Conservation (phyloP, 2,329 filamentous ascomycete species). For the Monosporascus sp. region DNA sequence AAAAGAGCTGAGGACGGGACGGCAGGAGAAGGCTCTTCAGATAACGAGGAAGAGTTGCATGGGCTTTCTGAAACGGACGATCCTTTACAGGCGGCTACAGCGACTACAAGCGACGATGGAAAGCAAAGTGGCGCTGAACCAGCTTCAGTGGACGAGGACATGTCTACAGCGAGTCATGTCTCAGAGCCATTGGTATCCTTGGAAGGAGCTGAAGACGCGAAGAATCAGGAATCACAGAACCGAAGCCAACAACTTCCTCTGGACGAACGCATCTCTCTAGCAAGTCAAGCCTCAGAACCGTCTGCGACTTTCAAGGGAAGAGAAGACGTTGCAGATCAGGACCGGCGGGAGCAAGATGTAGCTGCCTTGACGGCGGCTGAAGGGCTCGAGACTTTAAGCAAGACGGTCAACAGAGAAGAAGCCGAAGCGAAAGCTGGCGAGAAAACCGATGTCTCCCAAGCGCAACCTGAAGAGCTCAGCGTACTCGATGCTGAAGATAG, state of each 20-base stretch:
- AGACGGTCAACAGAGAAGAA: constrained; percentile 2
- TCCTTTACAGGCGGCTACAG: background rate
- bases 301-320: constrained; percentile 1
- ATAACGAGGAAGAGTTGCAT: constrained; percentile 11
- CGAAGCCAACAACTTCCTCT: background rate
- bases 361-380: constrained; percentile 18
- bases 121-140: too few relatives aligned
- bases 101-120: background rate
- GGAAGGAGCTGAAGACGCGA: constrained; percentile 2
- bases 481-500: background rate
- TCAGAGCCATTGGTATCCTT: background rate
- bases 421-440: constrained; percentile 7
- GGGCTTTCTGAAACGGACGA: background rate
- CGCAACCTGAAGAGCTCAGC: background rate
- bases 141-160: background rate
- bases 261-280: background rate
- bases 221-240: constrained; percentile 2
- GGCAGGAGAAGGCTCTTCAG: constrained; percentile 13
- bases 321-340: constrained; percentile 4
- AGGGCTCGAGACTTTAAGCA: constrained; percentile 23
- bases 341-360: background rate
- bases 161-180: background rate
- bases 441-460: background rate
- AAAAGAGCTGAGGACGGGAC: constrained; percentile 13
- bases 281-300: background rate